phyloP scores from a whole-genome alignment of 2,329 filamentous ascomycete species.

The Ophiognomonia clavigignenti-juglandacearum region DNA sequence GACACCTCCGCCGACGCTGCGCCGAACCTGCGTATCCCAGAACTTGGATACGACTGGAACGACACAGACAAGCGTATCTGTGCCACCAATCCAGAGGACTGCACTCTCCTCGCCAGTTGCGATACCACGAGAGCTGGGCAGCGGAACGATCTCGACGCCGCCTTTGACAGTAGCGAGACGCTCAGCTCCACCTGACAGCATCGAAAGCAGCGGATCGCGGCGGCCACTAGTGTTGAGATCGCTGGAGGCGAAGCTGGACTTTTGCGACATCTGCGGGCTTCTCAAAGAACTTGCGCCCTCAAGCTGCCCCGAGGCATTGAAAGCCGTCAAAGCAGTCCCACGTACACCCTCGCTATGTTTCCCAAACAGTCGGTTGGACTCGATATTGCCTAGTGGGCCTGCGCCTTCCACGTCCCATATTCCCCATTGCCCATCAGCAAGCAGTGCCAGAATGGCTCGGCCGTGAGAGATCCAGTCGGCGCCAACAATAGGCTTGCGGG shows the following conservation, averaged over 20 bases:
- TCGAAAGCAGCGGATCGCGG: constrained; percentile 24
- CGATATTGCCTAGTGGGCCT: constrained; percentile 34
- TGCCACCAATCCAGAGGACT: constrained; percentile 51
- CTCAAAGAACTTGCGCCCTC: constrained; percentile 55
- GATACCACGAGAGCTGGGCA: constrained; percentile 36
- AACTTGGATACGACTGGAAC: constrained; percentile 52
- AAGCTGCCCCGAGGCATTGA: constrained; percentile 54
- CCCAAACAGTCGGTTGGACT: constrained; percentile 39
- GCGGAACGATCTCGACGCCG: constrained; percentile 44
- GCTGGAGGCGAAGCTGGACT: constrained; percentile 20
- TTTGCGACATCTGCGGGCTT: constrained; percentile 33
- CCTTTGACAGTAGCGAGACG: constrained; percentile 47
- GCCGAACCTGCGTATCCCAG: constrained; percentile 55
- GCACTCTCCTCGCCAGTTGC: constrained; percentile 48
- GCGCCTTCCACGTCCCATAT: constrained; percentile 62
- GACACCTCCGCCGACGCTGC: constrained; percentile 39
- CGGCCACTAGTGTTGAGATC: constrained; percentile 17
- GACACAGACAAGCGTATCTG: constrained; percentile 50
- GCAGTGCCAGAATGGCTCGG: constrained; percentile 51
- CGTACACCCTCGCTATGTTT: constrained; percentile 48
- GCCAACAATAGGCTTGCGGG: constrained; percentile 56
- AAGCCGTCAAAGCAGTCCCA: constrained; percentile 54
- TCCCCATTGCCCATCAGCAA: constrained; percentile 63
- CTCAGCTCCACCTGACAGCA: constrained; percentile 40
- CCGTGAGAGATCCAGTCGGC: constrained; percentile 59